Evolutionary conservation across 306 rosid genomes (phyloP), one percentile per base, ranked within the genome.

Genomic region (Inga leiocalycina): DNA sequence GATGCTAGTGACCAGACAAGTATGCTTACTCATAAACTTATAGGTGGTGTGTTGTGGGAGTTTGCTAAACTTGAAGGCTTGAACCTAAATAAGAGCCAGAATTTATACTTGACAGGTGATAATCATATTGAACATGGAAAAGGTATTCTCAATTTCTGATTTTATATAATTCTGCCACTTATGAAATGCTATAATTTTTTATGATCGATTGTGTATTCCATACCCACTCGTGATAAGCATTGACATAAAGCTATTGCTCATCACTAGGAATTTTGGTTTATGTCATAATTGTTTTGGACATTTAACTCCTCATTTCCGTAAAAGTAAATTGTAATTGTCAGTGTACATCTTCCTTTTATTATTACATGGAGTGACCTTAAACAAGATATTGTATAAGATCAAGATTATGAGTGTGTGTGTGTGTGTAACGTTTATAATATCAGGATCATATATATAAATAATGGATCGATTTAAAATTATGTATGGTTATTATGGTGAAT

Each of bases 1-100:
- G 92, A 89, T 64, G 86, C 81, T 67, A 89, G 94, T 87, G 98
- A 96, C 64, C 87, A 91, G 87, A 90, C 98, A 35, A 88, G 97
- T 81, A 75, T 92, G 90, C 78, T 87, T 81, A 91, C 94, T 54
- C 88, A 90, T 88, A 86, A 91, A 81, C 84, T 93, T 75, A 59
- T 91, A 72, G 96, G 97, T 78, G 89, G 66, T 71, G 37, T 92
- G 85, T 75, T 95, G 83, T 82, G 82, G 71, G 88, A 86, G 87
- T 86, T 90, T 81, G 91, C 91, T 45, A 48, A 15, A 77, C 66
- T 22, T 67, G 92, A 86, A 82, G 89, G 88, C 70, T 59, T 85
- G 44, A 75, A 83, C 57, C 78, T 92, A 68, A 85, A 88, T 66
- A 3, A 56, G 86, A 79, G 80, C 37, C 84, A 72, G 69, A 85